Base-by-base conservation (phyloP, 2,329 filamentous ascomycete species). In the Nemania sp. region DNA sequence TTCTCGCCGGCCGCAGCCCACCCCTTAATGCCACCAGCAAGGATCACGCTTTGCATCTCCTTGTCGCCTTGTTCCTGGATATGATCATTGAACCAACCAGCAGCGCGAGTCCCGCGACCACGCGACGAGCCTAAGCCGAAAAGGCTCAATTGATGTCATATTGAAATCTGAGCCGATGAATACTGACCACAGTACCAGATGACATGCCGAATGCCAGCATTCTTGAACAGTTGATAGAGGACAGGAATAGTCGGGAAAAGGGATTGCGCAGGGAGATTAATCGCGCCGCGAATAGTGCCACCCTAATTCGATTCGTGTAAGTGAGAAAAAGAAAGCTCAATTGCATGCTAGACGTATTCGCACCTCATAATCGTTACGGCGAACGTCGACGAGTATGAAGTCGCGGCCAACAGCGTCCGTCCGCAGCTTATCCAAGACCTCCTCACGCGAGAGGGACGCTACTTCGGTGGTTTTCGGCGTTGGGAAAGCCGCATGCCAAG, bases 31-130 rank as follows among this genome's bases (percentile, higher is more conserved):
- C 87, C 87, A 0, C 82, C 87, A 10, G 76, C 72, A 3, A 89
- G 77, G 1, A 86, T 80, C 35, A 86, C 62, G 68, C 86, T 88
- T 69, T 84, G 67, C 74, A 87, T 82, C 0, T 76, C 72, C 0
- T 55, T 71, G 64, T 86, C 82, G 0, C 75, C 73, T 41, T 81
- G 74, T 0, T 83, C 78, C 2, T 76, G 73, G 32, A 89, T 75
- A 65, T 87, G 80, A 73, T 89, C 87, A 3, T 79, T 79, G 72
- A 89, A 85, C 87, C 86, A 89, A 7, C 80, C 82, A 1, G 85
- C 86, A 1, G 84, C 82, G n/a, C 87, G 81, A 2, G 80, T 83
- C 2, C 87, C 88, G 2, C 87, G 83, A 4, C 87, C 87, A 2
- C 71, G 70, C 1, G 85, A 88, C 1, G 87, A 89, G 2, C 83